These are phyloP conservation scores for Pisolithus marmoratus DNA, from an alignment of 768 basidiomycete species.

Conservation along the genomic window DNA sequence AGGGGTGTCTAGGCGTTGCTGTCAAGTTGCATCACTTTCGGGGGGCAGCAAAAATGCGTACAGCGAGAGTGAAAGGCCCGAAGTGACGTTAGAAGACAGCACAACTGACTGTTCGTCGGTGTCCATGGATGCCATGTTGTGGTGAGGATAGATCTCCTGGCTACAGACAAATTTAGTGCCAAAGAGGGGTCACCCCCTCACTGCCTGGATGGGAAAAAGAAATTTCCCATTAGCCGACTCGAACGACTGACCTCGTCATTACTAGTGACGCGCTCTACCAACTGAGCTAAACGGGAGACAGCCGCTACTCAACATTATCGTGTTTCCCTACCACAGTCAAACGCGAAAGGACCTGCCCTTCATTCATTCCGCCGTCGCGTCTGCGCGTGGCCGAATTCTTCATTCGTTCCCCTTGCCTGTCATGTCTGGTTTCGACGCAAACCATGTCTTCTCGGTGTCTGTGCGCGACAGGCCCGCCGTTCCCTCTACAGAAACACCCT, in stretches of 20 bases:
- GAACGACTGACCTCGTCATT: slow-evolving; percentile 41
- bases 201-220: slow-evolving; percentile 9
- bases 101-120: slow-evolving; percentile 75
- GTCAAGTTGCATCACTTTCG: slow-evolving; percentile 8
- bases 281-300: slow-evolving; percentile 39
- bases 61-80: slow-evolving; percentile 72
- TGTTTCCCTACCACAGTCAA: background rate
- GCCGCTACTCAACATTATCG: too few species aligned
- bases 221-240: slow-evolving; percentile 36
- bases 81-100: slow-evolving; percentile 62
- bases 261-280: slow-evolving; percentile 48
- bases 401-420: slow-evolving; percentile 2
- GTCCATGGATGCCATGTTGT: slow-evolving; percentile 58
- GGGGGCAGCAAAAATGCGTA: slow-evolving; percentile 23
- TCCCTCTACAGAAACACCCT: slow-evolving; percentile 61
- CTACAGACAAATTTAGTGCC: background rate
- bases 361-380: slow-evolving; percentile 9
- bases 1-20: slow-evolving; percentile 66
- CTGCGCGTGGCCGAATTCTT: background rate
- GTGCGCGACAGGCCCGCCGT: slow-evolving; percentile 61
- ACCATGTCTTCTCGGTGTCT: slow-evolving; percentile 75
- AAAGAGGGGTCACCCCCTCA: too few species aligned
- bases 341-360: slow-evolving; percentile 30
- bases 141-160: background rate
- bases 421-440: slow-evolving; percentile 88